A percentile compares a stretch with the other conserved stretches of the same genome.
Evolutionary conservation across 495 filamentous ascomycete species (phyloP).

Genomic region (Aspergillus bridgeri): DNA sequence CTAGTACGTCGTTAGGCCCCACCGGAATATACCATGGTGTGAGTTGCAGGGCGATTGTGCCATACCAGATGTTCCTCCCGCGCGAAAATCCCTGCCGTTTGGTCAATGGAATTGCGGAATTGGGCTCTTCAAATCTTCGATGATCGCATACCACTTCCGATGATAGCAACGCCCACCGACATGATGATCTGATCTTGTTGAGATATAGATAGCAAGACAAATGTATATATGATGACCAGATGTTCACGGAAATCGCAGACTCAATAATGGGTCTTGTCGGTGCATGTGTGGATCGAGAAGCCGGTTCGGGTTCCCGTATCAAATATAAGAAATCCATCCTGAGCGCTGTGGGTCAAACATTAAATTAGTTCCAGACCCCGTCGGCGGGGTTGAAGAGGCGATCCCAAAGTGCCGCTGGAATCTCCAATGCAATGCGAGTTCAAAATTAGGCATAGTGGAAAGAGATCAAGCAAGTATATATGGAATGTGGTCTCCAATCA

Average conservation of each 20-base stretch:
- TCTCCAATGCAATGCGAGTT: not conserved
- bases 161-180: constrained; percentile 59
- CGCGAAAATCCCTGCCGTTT: constrained; percentile 45
- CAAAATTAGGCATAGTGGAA: not conserved
- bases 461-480: not conserved
- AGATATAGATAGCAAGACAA: not conserved
- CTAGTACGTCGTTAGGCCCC: constrained; percentile 21
- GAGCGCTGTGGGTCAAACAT: constrained; percentile 1
- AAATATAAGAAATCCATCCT: constrained; percentile 1
- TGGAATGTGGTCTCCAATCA: not conserved
- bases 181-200: constrained; percentile 15
- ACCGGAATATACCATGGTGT: not conserved
- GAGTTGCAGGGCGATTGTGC: not conserved
- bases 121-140: not conserved
- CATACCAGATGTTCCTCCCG: constrained; percentile 42
- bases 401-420: not conserved
- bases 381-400: constrained; percentile 6
- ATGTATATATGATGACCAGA: not conserved
- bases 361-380: constrained; percentile 9
- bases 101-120: constrained; percentile 8
- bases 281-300: not conserved
- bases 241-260: not conserved
- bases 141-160: constrained; percentile 55
- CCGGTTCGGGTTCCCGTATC: not conserved
- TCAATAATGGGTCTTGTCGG: not conserved